Evolutionary conservation across 2,329 filamentous ascomycete species (phyloP).

Genomic region (Tolypocladium cylindrosporum): DNA sequence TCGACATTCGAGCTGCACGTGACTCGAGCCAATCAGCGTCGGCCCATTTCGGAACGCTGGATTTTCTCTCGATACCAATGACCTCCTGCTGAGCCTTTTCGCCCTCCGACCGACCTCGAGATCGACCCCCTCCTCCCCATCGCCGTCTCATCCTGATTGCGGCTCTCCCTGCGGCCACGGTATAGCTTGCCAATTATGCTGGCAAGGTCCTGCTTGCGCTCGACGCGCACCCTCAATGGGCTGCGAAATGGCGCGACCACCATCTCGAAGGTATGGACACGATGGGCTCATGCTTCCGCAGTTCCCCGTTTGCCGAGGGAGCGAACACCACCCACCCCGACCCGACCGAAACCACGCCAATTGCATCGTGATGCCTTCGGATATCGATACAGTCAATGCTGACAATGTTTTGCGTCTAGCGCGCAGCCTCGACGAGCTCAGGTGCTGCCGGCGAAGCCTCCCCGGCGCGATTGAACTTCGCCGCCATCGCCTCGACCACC

Average conservation of each 20-base stretch:
- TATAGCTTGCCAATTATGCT: conserved; percentile 62
- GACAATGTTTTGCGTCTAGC: conserved; percentile 33
- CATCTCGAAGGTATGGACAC: conserved; percentile 60
- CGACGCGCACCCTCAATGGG: conserved; percentile 75
- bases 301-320: conserved; percentile 17
- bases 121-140: conserved; percentile 20
- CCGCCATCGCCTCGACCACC: conserved; percentile 77
- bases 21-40: conserved; percentile 29
- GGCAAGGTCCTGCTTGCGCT: conserved; percentile 83
- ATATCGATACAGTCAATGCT: conserved; percentile 21
- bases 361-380: conserved; percentile 13
- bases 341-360: conserved; percentile 15
- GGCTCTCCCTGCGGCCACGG: conserved; percentile 25
- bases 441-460: conserved; percentile 59
- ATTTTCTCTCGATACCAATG: conserved; percentile 29
- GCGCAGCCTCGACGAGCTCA: conserved; percentile 64
- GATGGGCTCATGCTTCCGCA: conserved; percentile 21
- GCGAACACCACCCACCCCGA: conserved; percentile 14
- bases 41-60: conserved; percentile 33
- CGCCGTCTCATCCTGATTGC: conserved; percentile 25
- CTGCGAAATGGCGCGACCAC: conserved; percentile 63
- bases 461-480: conserved; percentile 73
- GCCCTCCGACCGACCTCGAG: conserved; percentile 26
- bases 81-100: conserved; percentile 28
- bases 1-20: conserved; percentile 16